Conservation (phyloP, 768 basidiomycete genomes). For the Panaeolus papilionaceus region DNA sequence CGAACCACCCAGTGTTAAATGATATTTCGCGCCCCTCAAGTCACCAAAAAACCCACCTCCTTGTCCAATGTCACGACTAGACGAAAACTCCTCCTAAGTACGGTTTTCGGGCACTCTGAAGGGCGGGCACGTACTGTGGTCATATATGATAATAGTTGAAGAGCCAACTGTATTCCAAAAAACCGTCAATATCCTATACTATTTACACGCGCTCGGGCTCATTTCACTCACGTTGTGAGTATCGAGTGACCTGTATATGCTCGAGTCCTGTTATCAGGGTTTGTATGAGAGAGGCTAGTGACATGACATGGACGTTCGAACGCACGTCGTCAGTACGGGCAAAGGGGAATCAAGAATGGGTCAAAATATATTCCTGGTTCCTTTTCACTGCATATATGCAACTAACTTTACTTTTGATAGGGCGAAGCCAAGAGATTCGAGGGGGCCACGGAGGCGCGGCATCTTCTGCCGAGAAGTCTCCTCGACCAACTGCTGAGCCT, state of each 20-base stretch:
- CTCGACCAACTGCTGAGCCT: neutral
- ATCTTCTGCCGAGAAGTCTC: conserved; percentile 1
- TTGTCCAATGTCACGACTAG: conserved; percentile 57
- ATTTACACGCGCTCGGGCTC: no score
- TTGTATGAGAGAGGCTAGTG: neutral
- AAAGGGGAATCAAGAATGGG: neutral
- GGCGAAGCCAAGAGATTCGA: neutral
- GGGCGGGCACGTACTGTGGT: conserved; percentile 50
- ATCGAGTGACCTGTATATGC: conserved; percentile 48
- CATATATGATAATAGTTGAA: conserved; percentile 56
- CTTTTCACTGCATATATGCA: neutral
- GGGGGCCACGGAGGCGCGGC: neutral
- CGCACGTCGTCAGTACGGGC: neutral
- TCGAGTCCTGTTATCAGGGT: conserved; percentile 28
- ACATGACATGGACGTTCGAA: conserved; percentile 10
- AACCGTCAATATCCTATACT: neutral
- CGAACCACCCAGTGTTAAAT: conserved; percentile 2
- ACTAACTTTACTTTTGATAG: neutral
- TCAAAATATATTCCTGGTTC: neutral
- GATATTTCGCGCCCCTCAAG: neutral
- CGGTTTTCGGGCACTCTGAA: neutral
- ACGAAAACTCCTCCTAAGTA: neutral
- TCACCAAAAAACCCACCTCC: conserved; percentile 44
- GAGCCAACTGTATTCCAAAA: conserved; percentile 49
- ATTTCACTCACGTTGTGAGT: conserved; percentile 45